Percentiles rank a stretch among this genome's conserved stretches.
phyloP scores from a whole-genome alignment of 2,329 filamentous ascomycete species.

The Phaeosphaeria sp. region DNA sequence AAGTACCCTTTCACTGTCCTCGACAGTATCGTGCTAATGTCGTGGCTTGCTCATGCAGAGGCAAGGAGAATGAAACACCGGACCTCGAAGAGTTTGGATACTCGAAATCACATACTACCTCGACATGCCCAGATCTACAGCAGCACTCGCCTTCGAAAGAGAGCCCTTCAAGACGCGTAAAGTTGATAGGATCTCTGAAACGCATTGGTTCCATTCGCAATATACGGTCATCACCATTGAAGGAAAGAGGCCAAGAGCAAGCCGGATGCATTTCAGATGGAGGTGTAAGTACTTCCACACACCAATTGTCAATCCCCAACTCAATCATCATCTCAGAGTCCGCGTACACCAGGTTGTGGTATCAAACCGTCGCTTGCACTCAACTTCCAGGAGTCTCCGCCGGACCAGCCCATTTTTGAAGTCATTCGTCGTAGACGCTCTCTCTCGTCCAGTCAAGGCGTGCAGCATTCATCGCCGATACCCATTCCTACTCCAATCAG shows the following conservation, averaged over 20 bases:
- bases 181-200: constrained; percentile 34
- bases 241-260: constrained; percentile 17
- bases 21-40: constrained; percentile 6
- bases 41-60: background rate
- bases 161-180: constrained; percentile 35
- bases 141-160: constrained; percentile 24
- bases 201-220: constrained; percentile 36
- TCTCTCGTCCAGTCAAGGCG: constrained; percentile 19
- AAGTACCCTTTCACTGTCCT: background rate
- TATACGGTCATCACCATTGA: constrained; percentile 25
- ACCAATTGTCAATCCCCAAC: background rate
- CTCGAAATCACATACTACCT: background rate
- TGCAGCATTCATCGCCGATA: constrained; percentile 39
- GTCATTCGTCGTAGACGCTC: constrained; percentile 14
- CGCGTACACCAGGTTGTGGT: constrained; percentile 16
- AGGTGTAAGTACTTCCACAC: constrained; percentile 9
- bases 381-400: constrained; percentile 33
- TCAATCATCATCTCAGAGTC: constrained; percentile 5
- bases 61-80: constrained; percentile 14
- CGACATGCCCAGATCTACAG: constrained; percentile 7
- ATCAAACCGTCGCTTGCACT: constrained; percentile 31
- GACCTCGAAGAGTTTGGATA: constrained; percentile 23
- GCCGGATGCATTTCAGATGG: background rate
- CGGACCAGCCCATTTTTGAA: constrained; percentile 34
- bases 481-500: constrained; percentile 25